Percentiles rank a stretch among this genome's conserved stretches.
Evolutionary conservation across 441 rosid genomes (phyloP).

Genomic region (Erodium trifolium): DNA sequence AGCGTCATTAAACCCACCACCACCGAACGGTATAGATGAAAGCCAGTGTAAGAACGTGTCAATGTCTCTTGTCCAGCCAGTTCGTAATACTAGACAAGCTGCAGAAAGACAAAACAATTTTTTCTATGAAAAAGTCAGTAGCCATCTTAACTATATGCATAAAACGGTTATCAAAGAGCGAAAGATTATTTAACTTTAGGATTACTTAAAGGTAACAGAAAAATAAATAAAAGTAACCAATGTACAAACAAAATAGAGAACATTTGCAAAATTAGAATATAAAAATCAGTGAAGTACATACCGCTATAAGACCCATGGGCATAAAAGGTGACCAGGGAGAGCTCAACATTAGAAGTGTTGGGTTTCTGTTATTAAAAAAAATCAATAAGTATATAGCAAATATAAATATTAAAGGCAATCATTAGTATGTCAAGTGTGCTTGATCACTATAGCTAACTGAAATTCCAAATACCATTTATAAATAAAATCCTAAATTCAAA

Average conservation of each 20-base stretch:
- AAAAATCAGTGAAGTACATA: slow-evolving; percentile 27
- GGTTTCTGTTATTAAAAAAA: slow-evolving; percentile 44
- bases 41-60: slow-evolving; percentile 78
- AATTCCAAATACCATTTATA: not conserved
- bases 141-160: slow-evolving; percentile 1
- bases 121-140: not conserved
- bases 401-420: not conserved
- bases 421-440: not conserved
- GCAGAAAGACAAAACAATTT: slow-evolving; percentile 9
- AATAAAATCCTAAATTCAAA: no score
- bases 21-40: slow-evolving; percentile 59
- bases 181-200: not conserved
- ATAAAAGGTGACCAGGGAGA: slow-evolving; percentile 60
- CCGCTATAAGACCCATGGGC: slow-evolving; percentile 79
- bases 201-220: not conserved
- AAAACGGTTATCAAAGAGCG: not conserved
- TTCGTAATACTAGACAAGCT: slow-evolving; percentile 88
- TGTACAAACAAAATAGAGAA: not conserved
- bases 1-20: slow-evolving; percentile 89
- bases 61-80: slow-evolving; percentile 90
- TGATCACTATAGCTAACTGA: not conserved
- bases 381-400: not conserved
- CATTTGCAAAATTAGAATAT: slow-evolving; percentile 8
- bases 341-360: slow-evolving; percentile 50
- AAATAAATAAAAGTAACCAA: not conserved